Conservation (phyloP, 805 yeast genomes). For the Aciculoconidium aculeatum region DNA sequence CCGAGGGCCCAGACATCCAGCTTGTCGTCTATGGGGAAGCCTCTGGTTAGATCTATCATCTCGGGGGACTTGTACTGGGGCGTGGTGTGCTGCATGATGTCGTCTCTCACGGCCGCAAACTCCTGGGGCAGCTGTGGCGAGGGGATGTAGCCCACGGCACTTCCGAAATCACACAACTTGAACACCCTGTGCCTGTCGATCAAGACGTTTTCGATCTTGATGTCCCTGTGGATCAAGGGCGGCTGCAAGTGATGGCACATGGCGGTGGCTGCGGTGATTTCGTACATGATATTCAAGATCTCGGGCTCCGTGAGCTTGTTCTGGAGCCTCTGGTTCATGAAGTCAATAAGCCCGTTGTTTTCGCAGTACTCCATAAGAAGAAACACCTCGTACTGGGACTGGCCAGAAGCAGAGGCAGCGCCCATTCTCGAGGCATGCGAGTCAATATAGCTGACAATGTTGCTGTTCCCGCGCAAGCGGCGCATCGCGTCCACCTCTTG, state of each 20-base stretch:
- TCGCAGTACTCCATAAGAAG: constrained; percentile 77
- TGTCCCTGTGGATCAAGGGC: constrained; percentile 72
- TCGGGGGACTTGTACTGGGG: constrained; percentile 85
- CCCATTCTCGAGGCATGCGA: constrained; percentile 82
- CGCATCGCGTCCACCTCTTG: constrained; percentile 99
- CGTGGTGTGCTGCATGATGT: constrained; percentile 72
- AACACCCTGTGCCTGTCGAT: constrained; percentile 52
- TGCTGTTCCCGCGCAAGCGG: constrained; percentile 68
- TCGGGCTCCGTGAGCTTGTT: constrained; percentile 65
- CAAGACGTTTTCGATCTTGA: constrained; percentile 76
- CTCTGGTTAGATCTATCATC: constrained; percentile 67
- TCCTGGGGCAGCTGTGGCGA: constrained; percentile 62
- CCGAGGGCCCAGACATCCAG: constrained; percentile 87
- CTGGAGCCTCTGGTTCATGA: constrained; percentile 67
- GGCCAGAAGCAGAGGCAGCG: constrained; percentile 23
- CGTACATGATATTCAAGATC: constrained; percentile 60
- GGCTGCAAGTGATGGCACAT: constrained; percentile 71
- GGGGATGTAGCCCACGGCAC: constrained; percentile 59
- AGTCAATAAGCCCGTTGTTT: constrained; percentile 69
- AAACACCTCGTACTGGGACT: constrained; percentile 71
- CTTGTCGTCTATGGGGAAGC: constrained; percentile 73
- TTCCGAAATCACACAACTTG: constrained; percentile 80
- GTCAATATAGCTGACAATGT: constrained; percentile 87
- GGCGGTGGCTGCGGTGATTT: constrained; percentile 67
- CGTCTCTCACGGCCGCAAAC: constrained; percentile 53